phyloP scores from a whole-genome alignment of 495 filamentous ascomycete genomes.

The Lophiotrema nucula region DNA sequence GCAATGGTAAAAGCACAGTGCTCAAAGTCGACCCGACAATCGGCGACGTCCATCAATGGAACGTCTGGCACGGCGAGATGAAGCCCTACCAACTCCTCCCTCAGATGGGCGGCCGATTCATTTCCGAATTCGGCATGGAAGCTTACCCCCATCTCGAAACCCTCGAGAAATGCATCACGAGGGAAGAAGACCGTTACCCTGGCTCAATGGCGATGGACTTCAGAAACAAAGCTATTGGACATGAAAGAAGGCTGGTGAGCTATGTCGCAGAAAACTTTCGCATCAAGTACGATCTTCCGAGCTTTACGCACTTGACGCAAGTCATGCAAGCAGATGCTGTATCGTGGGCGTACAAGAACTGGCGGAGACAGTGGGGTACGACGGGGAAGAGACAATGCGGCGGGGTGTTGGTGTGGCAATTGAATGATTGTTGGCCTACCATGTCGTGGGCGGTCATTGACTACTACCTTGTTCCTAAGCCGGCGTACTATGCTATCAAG shows the following conservation, averaged over 20 bases:
- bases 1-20: constrained; percentile 16
- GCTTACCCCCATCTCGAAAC: constrained; percentile 28
- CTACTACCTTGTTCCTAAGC: constrained; percentile 24
- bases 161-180: constrained; percentile 17
- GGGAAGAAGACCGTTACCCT: constrained; percentile 43
- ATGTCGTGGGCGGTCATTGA: constrained; percentile 47
- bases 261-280: constrained; percentile 31
- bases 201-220: constrained; percentile 27
- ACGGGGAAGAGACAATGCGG: constrained; percentile 22
- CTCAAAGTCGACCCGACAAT: constrained; percentile 30
- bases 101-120: constrained; percentile 28
- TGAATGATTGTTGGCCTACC: constrained; percentile 31
- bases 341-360: constrained; percentile 23
- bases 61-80: constrained; percentile 26
- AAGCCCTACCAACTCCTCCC: constrained; percentile 23
- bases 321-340: constrained; percentile 30
- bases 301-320: constrained; percentile 28
- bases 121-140: constrained; percentile 34
- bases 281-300: constrained; percentile 22
- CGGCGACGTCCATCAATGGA: constrained; percentile 34
- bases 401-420: constrained; percentile 30
- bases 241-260: constrained; percentile 20
- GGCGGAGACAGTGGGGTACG: constrained; percentile 23
- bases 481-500: constrained; percentile 28
- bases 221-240: constrained; percentile 27